phyloP scores from a whole-genome alignment of 2,329 filamentous ascomycete species.

The Clonostachys rosea region DNA sequence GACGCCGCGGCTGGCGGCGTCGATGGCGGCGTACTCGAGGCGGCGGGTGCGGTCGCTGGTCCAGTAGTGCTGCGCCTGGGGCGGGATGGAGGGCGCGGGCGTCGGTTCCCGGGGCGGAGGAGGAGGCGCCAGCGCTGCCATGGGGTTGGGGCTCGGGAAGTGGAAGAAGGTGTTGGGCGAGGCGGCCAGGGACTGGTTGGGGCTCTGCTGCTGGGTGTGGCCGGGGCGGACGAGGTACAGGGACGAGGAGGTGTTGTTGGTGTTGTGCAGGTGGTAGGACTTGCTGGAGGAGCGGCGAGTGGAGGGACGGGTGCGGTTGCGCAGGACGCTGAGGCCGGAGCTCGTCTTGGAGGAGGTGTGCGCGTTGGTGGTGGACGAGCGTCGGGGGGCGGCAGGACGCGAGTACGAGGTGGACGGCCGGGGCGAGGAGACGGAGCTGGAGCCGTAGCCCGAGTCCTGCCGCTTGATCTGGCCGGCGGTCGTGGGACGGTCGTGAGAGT shows the following conservation, averaged over 20 bases:
- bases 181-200: no score
- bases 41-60: conserved; percentile 58
- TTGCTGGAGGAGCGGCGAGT: conserved; percentile 30
- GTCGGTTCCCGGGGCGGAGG: conserved; percentile 5
- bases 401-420: conserved; percentile 27
- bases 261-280: conserved; percentile 7
- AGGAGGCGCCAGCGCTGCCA: not conserved
- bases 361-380: conserved; percentile 16
- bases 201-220: not conserved
- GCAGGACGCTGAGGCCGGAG: conserved; percentile 5
- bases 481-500: conserved; percentile 19
- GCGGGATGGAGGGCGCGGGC: conserved; percentile 27
- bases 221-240: conserved; percentile 19
- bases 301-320: conserved; percentile 31
- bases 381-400: conserved; percentile 18
- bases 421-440: conserved; percentile 30
- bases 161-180: conserved; percentile 25
- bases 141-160: conserved; percentile 37
- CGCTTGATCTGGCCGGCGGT: conserved; percentile 39
- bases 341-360: conserved; percentile 3
- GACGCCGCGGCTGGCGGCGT: conserved; percentile 55
- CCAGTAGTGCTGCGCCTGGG: conserved; percentile 62
- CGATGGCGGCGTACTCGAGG: conserved; percentile 63
- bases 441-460: conserved; percentile 57
- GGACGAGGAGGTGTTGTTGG: conserved; percentile 22